A percentile compares a stretch with the other conserved stretches of the same genome.
Conservation (phyloP, 2,329 filamentous ascomycete genomes). For the Alternaria atra region DNA sequence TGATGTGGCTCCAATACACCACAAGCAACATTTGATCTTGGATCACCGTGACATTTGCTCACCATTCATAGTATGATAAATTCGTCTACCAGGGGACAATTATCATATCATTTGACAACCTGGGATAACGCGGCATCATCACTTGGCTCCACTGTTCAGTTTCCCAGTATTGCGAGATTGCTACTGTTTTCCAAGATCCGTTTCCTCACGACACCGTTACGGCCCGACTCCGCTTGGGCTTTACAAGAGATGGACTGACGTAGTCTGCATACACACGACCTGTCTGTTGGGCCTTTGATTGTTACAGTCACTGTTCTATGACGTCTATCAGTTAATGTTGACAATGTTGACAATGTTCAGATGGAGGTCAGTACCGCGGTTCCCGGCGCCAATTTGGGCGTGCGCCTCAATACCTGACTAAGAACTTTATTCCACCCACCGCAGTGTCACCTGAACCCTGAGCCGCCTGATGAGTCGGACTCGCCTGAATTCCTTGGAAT, state of each 20-base stretch:
- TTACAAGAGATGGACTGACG: conserved; percentile 2
- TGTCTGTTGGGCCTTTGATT: conserved; percentile 1
- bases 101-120: conserved; percentile 23
- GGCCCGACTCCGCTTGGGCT: conserved; percentile 11
- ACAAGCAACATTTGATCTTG: conserved; percentile 16
- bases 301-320: conserved; percentile 2
- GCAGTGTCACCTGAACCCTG: conserved; percentile 29
- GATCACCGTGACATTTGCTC: conserved; percentile 14
- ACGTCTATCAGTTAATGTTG: not conserved
- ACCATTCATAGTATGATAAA: not conserved
- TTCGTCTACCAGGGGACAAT: conserved; percentile 8
- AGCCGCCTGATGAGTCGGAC: conserved; percentile 14
- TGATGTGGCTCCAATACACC: conserved; percentile 39
- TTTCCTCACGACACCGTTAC: conserved; percentile 12
- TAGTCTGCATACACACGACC: not conserved
- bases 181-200: conserved; percentile 13
- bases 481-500: conserved; percentile 4
- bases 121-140: conserved; percentile 19
- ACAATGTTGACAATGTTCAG: not conserved
- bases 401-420: conserved; percentile 39
- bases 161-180: conserved; percentile 11
- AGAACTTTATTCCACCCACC: conserved; percentile 34
- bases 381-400: conserved; percentile 13
- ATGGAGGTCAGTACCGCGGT: conserved; percentile 2
- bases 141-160: conserved; percentile 15